These are phyloP conservation scores for Thamnidium elegans DNA, from an alignment of 192 early-diverging fungal genomes.

Conservation along the genomic window DNA sequence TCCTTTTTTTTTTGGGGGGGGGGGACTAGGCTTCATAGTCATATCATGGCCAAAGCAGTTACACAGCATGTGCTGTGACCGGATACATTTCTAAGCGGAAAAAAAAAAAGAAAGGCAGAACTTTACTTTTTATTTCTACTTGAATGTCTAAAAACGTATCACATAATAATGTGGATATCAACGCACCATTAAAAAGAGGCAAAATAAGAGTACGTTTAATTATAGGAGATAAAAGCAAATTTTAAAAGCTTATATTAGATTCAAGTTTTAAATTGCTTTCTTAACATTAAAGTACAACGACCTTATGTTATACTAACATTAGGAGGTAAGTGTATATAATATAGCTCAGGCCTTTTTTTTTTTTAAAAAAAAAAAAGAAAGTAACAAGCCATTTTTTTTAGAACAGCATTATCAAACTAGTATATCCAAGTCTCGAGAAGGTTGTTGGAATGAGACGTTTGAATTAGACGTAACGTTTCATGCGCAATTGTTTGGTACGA, in stretches of 20 bases:
- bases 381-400: conserved; percentile 4
- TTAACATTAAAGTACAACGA: conserved; percentile 54
- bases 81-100: no score
- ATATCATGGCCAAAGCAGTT: no score
- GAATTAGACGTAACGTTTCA: conserved; percentile 68
- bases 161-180: background rate
- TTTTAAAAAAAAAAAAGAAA: background rate
- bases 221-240: background rate
- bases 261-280: conserved; percentile 55
- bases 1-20: no score
- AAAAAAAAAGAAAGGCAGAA: background rate
- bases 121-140: background rate
- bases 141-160: background rate
- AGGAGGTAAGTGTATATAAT: conserved; percentile 39
- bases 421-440: conserved; percentile 49
- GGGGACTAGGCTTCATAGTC: no score
- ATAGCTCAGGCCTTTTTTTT: background rate
- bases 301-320: conserved; percentile 64
- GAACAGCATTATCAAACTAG: conserved; percentile 67
- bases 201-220: background rate
- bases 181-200: background rate
- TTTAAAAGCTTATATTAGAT: conserved; percentile 38
- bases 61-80: no score
- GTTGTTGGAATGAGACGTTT: conserved; percentile 72
- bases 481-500: conserved; percentile 70